Percentiles rank a stretch among this genome's conserved stretches.
phyloP scores from a whole-genome alignment of 2,329 filamentous ascomycete species.

The Calonectria naviculata region DNA sequence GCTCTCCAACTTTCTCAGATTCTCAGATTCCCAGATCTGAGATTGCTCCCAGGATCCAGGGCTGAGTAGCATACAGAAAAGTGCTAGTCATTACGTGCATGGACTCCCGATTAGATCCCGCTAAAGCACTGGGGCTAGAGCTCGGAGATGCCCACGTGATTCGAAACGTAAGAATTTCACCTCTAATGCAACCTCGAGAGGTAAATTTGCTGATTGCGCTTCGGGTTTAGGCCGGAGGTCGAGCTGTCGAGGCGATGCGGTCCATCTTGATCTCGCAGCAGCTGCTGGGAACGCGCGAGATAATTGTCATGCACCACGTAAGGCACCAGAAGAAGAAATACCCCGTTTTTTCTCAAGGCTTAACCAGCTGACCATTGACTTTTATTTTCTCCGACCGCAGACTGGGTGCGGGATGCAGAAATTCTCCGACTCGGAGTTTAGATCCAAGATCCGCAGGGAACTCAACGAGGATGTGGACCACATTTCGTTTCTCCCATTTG shows the following conservation, averaged over 20 bases:
- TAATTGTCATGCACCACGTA: slow-evolving; percentile 77
- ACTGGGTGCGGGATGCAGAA: slow-evolving; percentile 71
- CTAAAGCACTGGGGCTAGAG: slow-evolving; percentile 68
- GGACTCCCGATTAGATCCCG: slow-evolving; percentile 80
- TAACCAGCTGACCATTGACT: slow-evolving; percentile 27
- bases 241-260: slow-evolving; percentile 75
- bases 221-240: slow-evolving; percentile 61
- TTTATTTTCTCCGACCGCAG: slow-evolving; percentile 31
- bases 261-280: slow-evolving; percentile 84
- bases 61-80: slow-evolving; percentile 41
- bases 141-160: slow-evolving; percentile 85
- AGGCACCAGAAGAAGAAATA: slow-evolving; percentile 19
- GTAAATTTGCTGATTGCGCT: not conserved
- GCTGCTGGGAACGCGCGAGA: slow-evolving; percentile 79
- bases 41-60: slow-evolving; percentile 23
- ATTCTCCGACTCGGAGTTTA: slow-evolving; percentile 70
- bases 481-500: slow-evolving; percentile 75
- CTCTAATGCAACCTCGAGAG: slow-evolving; percentile 1
- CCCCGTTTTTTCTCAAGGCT: not conserved
- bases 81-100: slow-evolving; percentile 75
- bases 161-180: slow-evolving; percentile 65
- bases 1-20: no score
- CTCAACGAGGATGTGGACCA: slow-evolving; percentile 62
- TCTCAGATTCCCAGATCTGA: not conserved
- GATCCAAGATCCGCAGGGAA: slow-evolving; percentile 67